A percentile compares a stretch with the other conserved stretches of the same genome.
These are phyloP conservation scores for Coemansia aciculifera DNA, from an alignment of 192 early-diverging fungal species.

Conservation along the genomic window DNA sequence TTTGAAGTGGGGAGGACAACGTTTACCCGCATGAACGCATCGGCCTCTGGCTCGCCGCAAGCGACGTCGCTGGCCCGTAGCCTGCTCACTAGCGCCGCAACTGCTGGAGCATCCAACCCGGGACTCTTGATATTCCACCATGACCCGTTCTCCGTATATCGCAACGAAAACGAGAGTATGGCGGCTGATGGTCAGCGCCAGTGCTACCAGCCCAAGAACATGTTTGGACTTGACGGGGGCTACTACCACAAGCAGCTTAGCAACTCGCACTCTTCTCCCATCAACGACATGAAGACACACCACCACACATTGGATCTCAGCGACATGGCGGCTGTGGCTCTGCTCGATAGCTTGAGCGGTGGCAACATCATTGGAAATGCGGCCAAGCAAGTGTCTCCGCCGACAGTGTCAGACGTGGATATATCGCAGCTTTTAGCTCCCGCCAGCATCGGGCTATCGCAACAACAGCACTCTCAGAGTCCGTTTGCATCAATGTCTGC, in stretches of 20 bases:
- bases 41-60: slow-evolving; percentile 4
- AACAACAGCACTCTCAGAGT: slow-evolving; percentile 4
- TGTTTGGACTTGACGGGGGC: slow-evolving; percentile 4
- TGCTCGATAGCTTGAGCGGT: slow-evolving; percentile 48
- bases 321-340: slow-evolving; percentile 51
- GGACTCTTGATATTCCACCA: slow-evolving; percentile 21
- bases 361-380: not conserved
- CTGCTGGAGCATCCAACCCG: not conserved
- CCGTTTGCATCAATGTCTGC: not conserved
- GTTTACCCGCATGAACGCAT: slow-evolving; percentile 1
- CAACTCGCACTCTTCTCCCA: not conserved
- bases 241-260: slow-evolving; percentile 1
- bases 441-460: not conserved
- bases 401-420: slow-evolving; percentile 13
- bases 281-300: not conserved
- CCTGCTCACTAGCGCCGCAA: not conserved
- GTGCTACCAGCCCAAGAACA: slow-evolving; percentile 4
- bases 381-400: slow-evolving; percentile 17
- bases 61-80: slow-evolving; percentile 1
- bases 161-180: slow-evolving; percentile 23
- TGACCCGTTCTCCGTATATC: slow-evolving; percentile 23
- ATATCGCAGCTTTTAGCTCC: slow-evolving; percentile 8
- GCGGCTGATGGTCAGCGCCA: slow-evolving; percentile 1
- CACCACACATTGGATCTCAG: slow-evolving; percentile 27
- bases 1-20: not conserved